Percentiles rank a stretch among this genome's conserved stretches.
Conservation (phyloP, 805 yeast species). For the Spathaspora arborariae region DNA sequence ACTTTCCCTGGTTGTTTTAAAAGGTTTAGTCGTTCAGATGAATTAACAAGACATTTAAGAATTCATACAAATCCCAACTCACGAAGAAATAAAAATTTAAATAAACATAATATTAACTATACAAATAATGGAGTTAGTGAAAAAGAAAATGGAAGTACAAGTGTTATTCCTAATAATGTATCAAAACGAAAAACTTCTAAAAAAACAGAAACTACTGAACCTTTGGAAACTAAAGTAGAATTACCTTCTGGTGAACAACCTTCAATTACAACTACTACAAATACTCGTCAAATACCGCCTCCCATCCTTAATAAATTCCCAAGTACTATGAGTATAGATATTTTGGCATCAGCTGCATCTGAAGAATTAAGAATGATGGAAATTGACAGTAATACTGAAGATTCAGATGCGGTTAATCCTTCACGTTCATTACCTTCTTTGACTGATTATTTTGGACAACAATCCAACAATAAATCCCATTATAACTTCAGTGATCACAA, state of each 20-base stretch:
- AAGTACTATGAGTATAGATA: conserved; percentile 31
- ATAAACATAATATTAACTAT: conserved; percentile 9
- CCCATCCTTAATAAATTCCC: conserved; percentile 1
- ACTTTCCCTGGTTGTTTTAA: conserved; percentile 67
- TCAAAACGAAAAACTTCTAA: background rate
- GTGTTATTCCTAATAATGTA: background rate
- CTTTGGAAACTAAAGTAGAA: background rate
- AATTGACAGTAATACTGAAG: conserved; percentile 5
- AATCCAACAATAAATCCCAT: conserved; percentile 9
- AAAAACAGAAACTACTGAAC: background rate
- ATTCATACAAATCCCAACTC: conserved; percentile 72
- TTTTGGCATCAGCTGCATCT: conserved; percentile 52
- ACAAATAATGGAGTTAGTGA: conserved; percentile 1
- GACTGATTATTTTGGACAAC: conserved; percentile 40
- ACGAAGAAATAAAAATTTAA: conserved; percentile 49
- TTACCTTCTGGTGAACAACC: background rate
- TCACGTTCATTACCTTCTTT: conserved; percentile 53
- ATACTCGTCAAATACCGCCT: background rate
- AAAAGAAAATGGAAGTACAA: background rate
- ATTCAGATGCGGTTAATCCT: conserved; percentile 1
- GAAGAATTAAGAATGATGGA: conserved; percentile 48
- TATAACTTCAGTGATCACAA: conserved; percentile 3
- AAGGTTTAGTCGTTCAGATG: conserved; percentile 67
- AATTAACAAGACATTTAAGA: conserved; percentile 67
- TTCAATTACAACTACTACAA: background rate